phyloP scores from a whole-genome alignment of 2,329 filamentous ascomycete species.

The Cytospora chrysosperma region DNA sequence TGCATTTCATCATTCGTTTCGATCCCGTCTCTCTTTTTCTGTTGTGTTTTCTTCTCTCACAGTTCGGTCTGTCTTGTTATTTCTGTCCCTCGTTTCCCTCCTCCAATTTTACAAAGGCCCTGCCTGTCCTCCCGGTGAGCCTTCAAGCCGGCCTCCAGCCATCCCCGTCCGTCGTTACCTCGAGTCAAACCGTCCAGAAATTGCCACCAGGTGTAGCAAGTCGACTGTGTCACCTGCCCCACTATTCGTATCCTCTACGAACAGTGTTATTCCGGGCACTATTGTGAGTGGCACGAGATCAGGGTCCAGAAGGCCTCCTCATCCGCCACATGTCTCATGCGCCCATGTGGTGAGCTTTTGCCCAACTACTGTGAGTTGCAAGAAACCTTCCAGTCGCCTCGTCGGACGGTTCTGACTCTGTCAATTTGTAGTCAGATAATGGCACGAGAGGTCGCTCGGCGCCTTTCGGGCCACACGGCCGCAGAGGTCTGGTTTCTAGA shows the following conservation, averaged over 20 bases:
- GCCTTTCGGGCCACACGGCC: constrained; percentile 29
- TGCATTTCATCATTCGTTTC: constrained; percentile 23
- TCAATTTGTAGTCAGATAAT: constrained; percentile 13
- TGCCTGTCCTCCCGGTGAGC: constrained; percentile 19
- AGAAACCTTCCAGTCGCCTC: constrained; percentile 6
- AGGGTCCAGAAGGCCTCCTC: constrained; percentile 22
- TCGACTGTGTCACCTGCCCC: constrained; percentile 25
- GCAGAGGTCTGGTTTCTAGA: constrained; percentile 45
- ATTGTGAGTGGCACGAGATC: constrained; percentile 24
- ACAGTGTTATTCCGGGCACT: constrained; percentile 22
- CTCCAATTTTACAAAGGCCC: constrained; percentile 6
- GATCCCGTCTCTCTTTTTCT: constrained; percentile 17
- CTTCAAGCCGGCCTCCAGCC: constrained; percentile 14
- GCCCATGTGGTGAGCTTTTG: constrained; percentile 24
- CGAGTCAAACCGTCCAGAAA: constrained; percentile 18
- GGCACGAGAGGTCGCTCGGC: constrained; percentile 18
- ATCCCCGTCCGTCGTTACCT: constrained; percentile 8
- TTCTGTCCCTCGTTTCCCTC: constrained; percentile 2
- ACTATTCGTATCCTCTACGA: constrained; percentile 25
- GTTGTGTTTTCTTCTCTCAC: constrained; percentile 14
- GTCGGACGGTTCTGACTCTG: not conserved
- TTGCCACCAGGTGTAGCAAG: constrained; percentile 25
- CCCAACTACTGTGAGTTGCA: constrained; percentile 18
- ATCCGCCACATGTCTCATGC: constrained; percentile 23
- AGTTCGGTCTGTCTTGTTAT: constrained; percentile 8